A percentile compares a stretch with the other conserved stretches of the same genome.
These are phyloP conservation scores for Echeveria elegans DNA, from an alignment of 164 flowering plant genomes.

Conservation along the genomic window DNA sequence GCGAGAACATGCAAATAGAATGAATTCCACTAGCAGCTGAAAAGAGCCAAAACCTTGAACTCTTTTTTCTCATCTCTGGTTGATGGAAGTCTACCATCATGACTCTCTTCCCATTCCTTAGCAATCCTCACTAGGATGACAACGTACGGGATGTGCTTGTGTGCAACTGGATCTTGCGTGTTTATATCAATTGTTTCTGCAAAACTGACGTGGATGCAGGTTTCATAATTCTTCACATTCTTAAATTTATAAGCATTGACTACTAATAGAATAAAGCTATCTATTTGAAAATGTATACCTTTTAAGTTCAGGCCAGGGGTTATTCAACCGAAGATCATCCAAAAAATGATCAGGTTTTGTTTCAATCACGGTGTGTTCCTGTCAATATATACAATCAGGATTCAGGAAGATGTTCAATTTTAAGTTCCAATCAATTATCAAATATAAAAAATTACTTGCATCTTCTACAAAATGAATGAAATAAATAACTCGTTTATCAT, in stretches of 20 bases:
- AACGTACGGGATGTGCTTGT: slow-evolving; percentile 92
- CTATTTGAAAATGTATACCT: slow-evolving; percentile 26
- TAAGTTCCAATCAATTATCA: too few relatives aligned
- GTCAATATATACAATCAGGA: slow-evolving; percentile 9
- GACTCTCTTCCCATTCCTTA: slow-evolving; percentile 70
- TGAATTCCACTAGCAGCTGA: not conserved
- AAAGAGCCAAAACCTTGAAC: slow-evolving; percentile 58
- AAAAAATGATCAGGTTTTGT: slow-evolving; percentile 98
- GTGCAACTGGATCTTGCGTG: slow-evolving; percentile 72
- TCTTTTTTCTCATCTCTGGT: slow-evolving; percentile 81
- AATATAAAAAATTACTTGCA: not conserved
- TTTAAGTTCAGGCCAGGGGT: slow-evolving; percentile 95
- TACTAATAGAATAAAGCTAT: not conserved
- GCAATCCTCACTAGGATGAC: slow-evolving; percentile 88
- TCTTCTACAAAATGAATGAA: not conserved
- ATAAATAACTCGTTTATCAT: too few relatives aligned
- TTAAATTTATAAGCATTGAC: slow-evolving; percentile 2
- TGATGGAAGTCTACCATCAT: slow-evolving; percentile 69
- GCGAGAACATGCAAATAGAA: not conserved
- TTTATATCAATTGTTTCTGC: slow-evolving; percentile 72
- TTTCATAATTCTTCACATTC: too few relatives aligned
- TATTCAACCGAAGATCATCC: slow-evolving; percentile 84
- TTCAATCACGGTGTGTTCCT: slow-evolving; percentile 92
- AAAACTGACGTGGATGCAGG: slow-evolving; percentile 20
- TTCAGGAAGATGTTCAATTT: too few relatives aligned